phyloP scores from a whole-genome alignment of 1,284 basidiomycete species.

The Xanthoconium separans region DNA sequence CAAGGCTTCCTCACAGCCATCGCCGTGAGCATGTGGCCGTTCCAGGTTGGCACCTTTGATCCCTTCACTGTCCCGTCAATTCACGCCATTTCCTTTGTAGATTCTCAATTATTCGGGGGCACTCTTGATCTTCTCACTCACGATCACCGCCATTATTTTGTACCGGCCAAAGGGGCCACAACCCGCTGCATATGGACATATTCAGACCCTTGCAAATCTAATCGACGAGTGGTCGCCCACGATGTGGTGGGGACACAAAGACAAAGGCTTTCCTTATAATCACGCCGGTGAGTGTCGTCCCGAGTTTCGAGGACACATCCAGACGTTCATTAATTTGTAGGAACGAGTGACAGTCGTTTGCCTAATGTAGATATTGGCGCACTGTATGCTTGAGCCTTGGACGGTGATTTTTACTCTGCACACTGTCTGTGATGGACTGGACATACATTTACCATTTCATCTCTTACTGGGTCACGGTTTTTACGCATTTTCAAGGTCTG shows the following conservation, averaged over 20 bases:
- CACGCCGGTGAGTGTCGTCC: slow-evolving; percentile 23
- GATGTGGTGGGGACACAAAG: slow-evolving; percentile 36
- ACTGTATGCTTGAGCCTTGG: slow-evolving; percentile 20
- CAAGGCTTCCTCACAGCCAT: slow-evolving; percentile 16
- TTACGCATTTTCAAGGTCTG: slow-evolving; percentile 1
- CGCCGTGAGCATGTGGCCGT: slow-evolving; percentile 25
- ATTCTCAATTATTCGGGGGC: slow-evolving; percentile 29
- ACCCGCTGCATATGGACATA: slow-evolving; percentile 32
- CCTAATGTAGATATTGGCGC: slow-evolving; percentile 23
- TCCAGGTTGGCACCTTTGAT: slow-evolving; percentile 21
- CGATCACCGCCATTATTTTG: slow-evolving; percentile 18
- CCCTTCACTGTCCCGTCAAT: neutral
- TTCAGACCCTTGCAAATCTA: slow-evolving; percentile 33
- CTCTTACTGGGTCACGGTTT: neutral
- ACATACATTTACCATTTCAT: neutral
- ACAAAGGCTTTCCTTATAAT: neutral
- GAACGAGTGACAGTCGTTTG: slow-evolving; percentile 25
- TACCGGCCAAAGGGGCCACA: slow-evolving; percentile 26
- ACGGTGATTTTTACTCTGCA: neutral
- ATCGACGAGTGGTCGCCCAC: slow-evolving; percentile 34
- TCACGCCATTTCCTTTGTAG: slow-evolving; percentile 12
- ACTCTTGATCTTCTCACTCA: slow-evolving; percentile 21
- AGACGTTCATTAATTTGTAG: slow-evolving; percentile 8
- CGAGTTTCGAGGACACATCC: neutral
- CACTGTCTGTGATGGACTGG: neutral